These are phyloP conservation scores for Potentilla sterilis DNA, from an alignment of 306 rosid species.

Conservation along the genomic window DNA sequence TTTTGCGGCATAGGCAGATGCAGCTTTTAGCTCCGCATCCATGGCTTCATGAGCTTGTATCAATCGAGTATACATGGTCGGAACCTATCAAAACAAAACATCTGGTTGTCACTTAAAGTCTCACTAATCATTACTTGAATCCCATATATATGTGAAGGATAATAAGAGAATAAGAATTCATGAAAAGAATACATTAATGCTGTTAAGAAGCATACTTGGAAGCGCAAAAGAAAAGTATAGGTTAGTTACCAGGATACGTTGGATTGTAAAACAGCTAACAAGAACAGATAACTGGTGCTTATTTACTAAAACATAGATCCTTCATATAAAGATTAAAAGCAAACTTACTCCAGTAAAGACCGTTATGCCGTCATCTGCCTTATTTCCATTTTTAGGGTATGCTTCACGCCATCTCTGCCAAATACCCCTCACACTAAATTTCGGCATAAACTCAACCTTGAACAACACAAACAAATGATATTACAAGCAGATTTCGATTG, in stretches of 20 bases:
- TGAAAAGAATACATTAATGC: not conserved
- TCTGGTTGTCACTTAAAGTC: conserved; percentile 11
- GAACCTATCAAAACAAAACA: conserved; percentile 59
- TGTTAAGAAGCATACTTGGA: not conserved
- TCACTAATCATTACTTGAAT: not conserved
- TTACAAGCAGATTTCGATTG: conserved; percentile 18
- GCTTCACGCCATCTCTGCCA: conserved; percentile 98
- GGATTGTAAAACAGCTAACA: conserved; percentile 6
- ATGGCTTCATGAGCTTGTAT: conserved; percentile 85
- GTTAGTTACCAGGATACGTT: not conserved
- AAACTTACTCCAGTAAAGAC: conserved; percentile 89
- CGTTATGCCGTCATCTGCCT: conserved; percentile 57
- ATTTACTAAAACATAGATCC: conserved; percentile 2
- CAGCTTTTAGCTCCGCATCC: conserved; percentile 65
- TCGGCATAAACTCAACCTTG: conserved; percentile 95
- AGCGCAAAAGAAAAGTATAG: not conserved
- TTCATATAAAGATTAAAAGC: conserved; percentile 13
- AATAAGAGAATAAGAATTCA: not conserved
- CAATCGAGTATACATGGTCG: conserved; percentile 78
- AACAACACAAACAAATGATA: conserved; percentile 32
- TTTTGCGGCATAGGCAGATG: conserved; percentile 77
- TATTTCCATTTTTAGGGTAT: conserved; percentile 60
- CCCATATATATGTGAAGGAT: not conserved
- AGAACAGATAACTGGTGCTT: conserved; percentile 20
- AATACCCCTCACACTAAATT: conserved; percentile 86